phyloP scores from a whole-genome alignment of 1,284 basidiomycete genomes.

The Cutaneotrichosporon sp. region DNA sequence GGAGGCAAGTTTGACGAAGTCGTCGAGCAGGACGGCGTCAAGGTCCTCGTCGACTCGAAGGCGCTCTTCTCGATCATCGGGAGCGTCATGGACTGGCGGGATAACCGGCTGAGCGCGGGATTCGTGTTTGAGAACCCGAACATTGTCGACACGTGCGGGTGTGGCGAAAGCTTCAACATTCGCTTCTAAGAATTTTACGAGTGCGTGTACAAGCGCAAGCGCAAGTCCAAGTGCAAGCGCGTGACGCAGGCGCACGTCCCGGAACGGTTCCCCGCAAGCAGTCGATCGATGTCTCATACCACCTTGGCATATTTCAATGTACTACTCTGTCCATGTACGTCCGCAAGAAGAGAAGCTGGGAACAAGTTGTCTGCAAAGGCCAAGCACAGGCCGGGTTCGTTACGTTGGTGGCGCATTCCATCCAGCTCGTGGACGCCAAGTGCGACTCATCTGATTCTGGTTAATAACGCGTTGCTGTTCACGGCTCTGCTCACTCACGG shows the following conservation, averaged over 20 bases:
- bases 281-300: constrained; percentile 1
- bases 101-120: constrained; percentile 71
- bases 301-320: constrained; percentile 11
- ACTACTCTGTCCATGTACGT: constrained; percentile 4
- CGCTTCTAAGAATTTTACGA: not conserved
- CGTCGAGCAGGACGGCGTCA: constrained; percentile 92
- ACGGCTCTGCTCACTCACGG: too few species aligned
- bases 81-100: constrained; percentile 98
- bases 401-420: too few species aligned
- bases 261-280: not conserved
- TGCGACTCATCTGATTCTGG: too few species aligned
- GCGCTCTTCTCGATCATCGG: constrained; percentile 98
- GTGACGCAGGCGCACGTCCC: not conserved
- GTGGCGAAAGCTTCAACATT: constrained; percentile 30
- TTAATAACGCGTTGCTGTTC: too few species aligned
- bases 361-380: not conserved
- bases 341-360: not conserved
- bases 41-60: constrained; percentile 93
- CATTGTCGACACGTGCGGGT: constrained; percentile 51
- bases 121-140: constrained; percentile 53
- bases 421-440: too few species aligned
- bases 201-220: too few species aligned
- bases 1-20: constrained; percentile 90
- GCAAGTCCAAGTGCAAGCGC: too few species aligned
- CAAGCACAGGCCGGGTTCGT: too few species aligned